These are phyloP conservation scores for Pseudogymnoascus sp. DNA, from an alignment of 2,329 filamentous ascomycete genomes.

Conservation along the genomic window DNA sequence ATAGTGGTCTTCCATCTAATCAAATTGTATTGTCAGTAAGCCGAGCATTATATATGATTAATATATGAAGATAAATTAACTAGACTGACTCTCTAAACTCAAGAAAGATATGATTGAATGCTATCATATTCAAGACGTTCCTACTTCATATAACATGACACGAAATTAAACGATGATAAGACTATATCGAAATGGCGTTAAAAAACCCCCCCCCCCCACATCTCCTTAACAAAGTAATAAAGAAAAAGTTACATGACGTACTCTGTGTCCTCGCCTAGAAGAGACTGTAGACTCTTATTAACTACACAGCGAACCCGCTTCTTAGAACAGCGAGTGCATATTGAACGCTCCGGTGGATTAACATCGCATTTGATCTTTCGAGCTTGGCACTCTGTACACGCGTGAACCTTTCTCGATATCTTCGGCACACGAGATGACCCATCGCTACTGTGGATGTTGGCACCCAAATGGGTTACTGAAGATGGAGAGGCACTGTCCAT, in stretches of 20 bases:
- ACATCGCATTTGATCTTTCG: constrained; percentile 48
- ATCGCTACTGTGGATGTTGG: not conserved
- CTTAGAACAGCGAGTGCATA: constrained; percentile 43
- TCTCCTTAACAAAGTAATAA: not conserved
- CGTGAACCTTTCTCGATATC: constrained; percentile 25
- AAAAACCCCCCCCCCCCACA: too few relatives aligned
- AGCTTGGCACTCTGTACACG: constrained; percentile 42
- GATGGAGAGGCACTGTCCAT: not conserved
- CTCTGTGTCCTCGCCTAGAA: constrained; percentile 47
- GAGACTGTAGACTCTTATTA: constrained; percentile 49
- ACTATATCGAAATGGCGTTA: not conserved
- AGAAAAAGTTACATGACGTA: constrained; percentile 28
- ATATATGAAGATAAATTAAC: not conserved
- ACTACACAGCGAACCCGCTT: constrained; percentile 46
- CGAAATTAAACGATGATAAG: not conserved
- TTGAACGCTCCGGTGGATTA: constrained; percentile 31
- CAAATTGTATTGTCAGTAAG: not conserved
- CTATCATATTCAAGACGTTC: not conserved
- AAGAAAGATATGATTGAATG: not conserved
- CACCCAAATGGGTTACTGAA: not conserved
- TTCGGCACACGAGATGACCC: constrained; percentile 17
- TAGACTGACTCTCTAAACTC: not conserved
- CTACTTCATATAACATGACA: not conserved
- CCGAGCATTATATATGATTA: not conserved
- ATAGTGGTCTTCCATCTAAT: constrained; percentile 40